phyloP scores from a whole-genome alignment of 2,329 filamentous ascomycete species.

The Tolypocladium tundrense region DNA sequence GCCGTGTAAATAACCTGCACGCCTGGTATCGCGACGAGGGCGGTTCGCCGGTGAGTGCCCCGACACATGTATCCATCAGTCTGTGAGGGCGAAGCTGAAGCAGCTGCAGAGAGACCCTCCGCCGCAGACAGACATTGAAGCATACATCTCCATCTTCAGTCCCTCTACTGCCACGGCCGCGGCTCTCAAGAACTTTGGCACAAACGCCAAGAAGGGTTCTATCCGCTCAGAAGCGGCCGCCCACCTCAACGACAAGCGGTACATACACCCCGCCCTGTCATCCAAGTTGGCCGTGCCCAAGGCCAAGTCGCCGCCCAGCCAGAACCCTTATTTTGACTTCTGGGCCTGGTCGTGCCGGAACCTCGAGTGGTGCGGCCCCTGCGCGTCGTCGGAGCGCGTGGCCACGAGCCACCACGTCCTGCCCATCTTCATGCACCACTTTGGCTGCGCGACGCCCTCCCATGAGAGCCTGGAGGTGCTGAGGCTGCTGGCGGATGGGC shows the following conservation, averaged over 20 bases:
- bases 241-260: slow-evolving; percentile 43
- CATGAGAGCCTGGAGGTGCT: slow-evolving; percentile 56
- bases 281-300: slow-evolving; percentile 32
- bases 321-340: slow-evolving; percentile 59
- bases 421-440: slow-evolving; percentile 69
- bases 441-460: slow-evolving; percentile 61
- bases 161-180: slow-evolving; percentile 48
- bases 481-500: slow-evolving; percentile 40
- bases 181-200: slow-evolving; percentile 49
- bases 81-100: slow-evolving; percentile 2
- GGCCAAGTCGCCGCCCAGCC: slow-evolving; percentile 29
- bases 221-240: slow-evolving; percentile 45
- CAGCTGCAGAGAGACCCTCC: slow-evolving; percentile 33
- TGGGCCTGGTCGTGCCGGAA: slow-evolving; percentile 55
- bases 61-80: too few relatives aligned
- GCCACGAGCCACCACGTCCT: slow-evolving; percentile 56
- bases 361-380: slow-evolving; percentile 56
- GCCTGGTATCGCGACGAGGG: slow-evolving; percentile 35
- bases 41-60: slow-evolving; percentile 18
- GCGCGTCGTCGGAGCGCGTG: slow-evolving; percentile 38
- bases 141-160: slow-evolving; percentile 58
- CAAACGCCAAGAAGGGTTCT: slow-evolving; percentile 55
- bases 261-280: slow-evolving; percentile 33
- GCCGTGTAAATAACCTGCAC: slow-evolving; percentile 34
- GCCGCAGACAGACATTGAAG: slow-evolving; percentile 46